Evolutionary conservation across 2,329 filamentous ascomycete genomes (phyloP), one percentile per base, ranked within the genome.

Genomic region (Thermomyces lanuginosus): DNA sequence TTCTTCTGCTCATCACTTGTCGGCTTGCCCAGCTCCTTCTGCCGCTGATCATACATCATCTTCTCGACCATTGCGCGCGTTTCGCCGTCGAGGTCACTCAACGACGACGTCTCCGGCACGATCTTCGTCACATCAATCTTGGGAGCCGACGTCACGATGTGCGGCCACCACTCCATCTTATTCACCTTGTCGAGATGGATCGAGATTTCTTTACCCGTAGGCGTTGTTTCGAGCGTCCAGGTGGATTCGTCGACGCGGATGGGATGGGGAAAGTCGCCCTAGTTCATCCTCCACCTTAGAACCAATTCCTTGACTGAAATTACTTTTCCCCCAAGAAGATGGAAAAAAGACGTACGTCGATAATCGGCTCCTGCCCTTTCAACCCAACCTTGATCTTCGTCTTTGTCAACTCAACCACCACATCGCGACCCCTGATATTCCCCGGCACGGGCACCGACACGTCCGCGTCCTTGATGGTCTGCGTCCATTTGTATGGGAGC

Each of bases 21-120:
- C 24, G 83, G 81, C 54, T 77, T 67, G 4, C 89, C 89, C 55
- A 69, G 63, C 62, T 95, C 84, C 71, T 98, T 98, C 62, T 95
- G 84, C 40, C 79, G 67, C 65, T 98, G 89, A 61, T 98, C 89
- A 46, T 69, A 98, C 89, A 98, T 98, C 89, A 98, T 98, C 71
- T 98, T 98, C 72, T 98, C 89, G 22, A 98, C 89, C 86, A 98
- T 95, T 32, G 74, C 70, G 37, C 89, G 70, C 28, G 89, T 98
- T 64, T 92, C 79, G 34, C 89, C 89, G 48, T 95, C 86, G 40
- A 98, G 63, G 53, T 98, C 89, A 31, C 78, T 75, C 45, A 98
- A 64, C 54, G 83, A 92, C 49, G 76, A 84, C 50, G 77, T 84
- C 58, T 95, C 89, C 12, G 89, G 89, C 49, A 75, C 71, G 56